Conservation (phyloP, 2,329 filamentous ascomycete genomes). For the Ascochyta lentis region DNA sequence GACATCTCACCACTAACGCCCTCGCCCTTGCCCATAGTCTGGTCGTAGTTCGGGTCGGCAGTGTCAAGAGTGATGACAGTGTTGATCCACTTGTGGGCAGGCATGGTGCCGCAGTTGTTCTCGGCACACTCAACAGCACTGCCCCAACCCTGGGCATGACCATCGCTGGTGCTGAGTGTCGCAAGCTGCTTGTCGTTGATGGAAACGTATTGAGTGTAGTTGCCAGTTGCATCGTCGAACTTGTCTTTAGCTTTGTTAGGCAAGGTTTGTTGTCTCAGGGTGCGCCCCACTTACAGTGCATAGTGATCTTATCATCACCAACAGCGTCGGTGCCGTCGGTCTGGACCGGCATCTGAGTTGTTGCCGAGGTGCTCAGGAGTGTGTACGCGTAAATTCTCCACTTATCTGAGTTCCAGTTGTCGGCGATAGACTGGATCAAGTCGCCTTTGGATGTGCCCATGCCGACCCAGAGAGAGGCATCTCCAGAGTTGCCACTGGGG, state of each 20-base stretch:
- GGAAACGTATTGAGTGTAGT: constrained; percentile 52
- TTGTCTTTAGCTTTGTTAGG: constrained; percentile 38
- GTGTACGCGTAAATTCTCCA: constrained; percentile 57
- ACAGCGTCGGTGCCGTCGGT: constrained; percentile 33
- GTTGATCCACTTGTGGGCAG: constrained; percentile 52
- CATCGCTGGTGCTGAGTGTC: constrained; percentile 55
- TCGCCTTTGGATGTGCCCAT: constrained; percentile 60
- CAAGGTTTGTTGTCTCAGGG: neutral
- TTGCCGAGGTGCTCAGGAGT: constrained; percentile 41
- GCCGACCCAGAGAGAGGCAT: constrained; percentile 57
- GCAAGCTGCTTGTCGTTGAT: constrained; percentile 50
- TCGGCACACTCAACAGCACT: constrained; percentile 53
- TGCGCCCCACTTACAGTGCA: constrained; percentile 43
- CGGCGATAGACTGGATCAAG: constrained; percentile 56
- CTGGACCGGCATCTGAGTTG: constrained; percentile 46
- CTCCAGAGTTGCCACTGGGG: constrained; percentile 46
- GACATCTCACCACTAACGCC: constrained; percentile 53
- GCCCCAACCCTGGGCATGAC: constrained; percentile 53
- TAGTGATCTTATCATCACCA: constrained; percentile 47
- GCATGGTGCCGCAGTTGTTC: constrained; percentile 51
- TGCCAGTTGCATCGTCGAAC: constrained; percentile 48
- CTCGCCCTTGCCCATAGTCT: constrained; percentile 47
- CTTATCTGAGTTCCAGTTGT: constrained; percentile 27
- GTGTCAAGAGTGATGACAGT: constrained; percentile 47
- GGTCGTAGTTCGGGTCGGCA: constrained; percentile 49